Evolutionary conservation across 768 basidiomycete genomes (phyloP), one percentile per base, ranked within the genome.

Genomic region (Leccinum subgranulosum): DNA sequence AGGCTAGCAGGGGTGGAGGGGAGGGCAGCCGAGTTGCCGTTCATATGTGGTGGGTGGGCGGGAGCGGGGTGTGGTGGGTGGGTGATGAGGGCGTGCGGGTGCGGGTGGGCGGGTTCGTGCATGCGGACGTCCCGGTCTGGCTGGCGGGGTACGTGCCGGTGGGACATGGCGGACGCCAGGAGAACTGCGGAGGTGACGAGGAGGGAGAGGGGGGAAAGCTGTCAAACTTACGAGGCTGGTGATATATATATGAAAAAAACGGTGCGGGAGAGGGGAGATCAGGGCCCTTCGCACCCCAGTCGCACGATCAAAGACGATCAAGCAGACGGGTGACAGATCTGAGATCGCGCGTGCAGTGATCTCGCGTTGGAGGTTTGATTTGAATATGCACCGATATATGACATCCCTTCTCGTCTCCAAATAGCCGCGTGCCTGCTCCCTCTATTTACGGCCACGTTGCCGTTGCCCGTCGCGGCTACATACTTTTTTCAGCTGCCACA

Each of bases 251-350:
- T 77, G 73, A 74, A 72, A 43, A 41, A 68, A 68, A 69, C 49
- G 64, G 69, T 67, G 75, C 65, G 73, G 67, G 64, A 70, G 74
- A 65, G 70, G 67, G 76, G 74, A 74, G 74, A 77, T 75, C 74
- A 77, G 72, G 75, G 76, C 64, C 65, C 67, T 68, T 67, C 69
- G 68, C 69, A 65, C 70, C 77, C 77, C 77, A 68, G 70, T 82
- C 80, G 77, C 82, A 81, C 80, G 81, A 81, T 83, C 82, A 82
- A 67, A 81, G 82, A 79, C 81, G 81, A 82, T 83, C 82, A 81
- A 64, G 76, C 69, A 71, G 64, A 61, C 29, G 62, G 61, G 59
- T 61, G 60, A 64, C 58, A 60, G 65, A 68, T 68, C 67, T 68
- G 69, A 77, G 76, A 79, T 79, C 66, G 63, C 63, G 53, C 34